These are phyloP conservation scores for Fistulifera solaris DNA, from an alignment of 108 stramenopile species.

Conservation along the genomic window DNA sequence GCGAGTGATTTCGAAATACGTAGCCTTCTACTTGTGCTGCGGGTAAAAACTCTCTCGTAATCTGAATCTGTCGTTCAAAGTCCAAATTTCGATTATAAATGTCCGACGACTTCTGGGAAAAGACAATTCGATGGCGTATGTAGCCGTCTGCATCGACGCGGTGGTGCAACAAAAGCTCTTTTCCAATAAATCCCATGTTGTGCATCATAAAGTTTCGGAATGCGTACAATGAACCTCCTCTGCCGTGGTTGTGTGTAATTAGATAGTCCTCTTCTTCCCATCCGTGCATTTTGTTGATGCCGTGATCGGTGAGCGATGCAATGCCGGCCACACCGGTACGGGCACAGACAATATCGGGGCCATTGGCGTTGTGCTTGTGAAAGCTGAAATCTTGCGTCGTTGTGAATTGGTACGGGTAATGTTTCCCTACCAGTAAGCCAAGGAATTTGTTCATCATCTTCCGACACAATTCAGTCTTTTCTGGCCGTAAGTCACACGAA, in stretches of 20 bases:
- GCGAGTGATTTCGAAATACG: constrained; percentile 27
- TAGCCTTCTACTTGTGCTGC: constrained; percentile 19
- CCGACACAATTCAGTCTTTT: constrained; percentile 19
- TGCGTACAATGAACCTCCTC: constrained; percentile 36
- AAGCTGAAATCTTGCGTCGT: not conserved
- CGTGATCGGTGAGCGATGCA: constrained; percentile 45
- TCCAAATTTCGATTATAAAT: constrained; percentile 20
- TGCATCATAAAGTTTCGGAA: constrained; percentile 48
- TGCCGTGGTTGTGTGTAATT: constrained; percentile 38
- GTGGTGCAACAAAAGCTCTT: not conserved
- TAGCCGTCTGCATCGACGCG: not conserved
- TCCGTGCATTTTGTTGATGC: constrained; percentile 41
- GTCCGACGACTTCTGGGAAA: constrained; percentile 35
- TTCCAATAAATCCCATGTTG: constrained; percentile 28
- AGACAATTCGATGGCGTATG: constrained; percentile 15
- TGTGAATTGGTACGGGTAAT: not conserved
- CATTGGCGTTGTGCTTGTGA: not conserved
- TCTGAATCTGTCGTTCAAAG: constrained; percentile 26
- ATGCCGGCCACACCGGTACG: constrained; percentile 31
- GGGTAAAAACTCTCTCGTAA: constrained; percentile 19
- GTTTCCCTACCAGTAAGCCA: constrained; percentile 5
- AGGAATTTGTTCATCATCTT: constrained; percentile 18
- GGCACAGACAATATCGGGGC: constrained; percentile 21
- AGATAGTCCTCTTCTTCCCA: constrained; percentile 40
- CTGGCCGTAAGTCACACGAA: constrained; percentile 21